Percentiles rank a stretch among this genome's conserved stretches.
These are phyloP conservation scores for Zymoseptoria tritici DNA, from an alignment of 2,329 filamentous ascomycete species.

Conservation along the genomic window DNA sequence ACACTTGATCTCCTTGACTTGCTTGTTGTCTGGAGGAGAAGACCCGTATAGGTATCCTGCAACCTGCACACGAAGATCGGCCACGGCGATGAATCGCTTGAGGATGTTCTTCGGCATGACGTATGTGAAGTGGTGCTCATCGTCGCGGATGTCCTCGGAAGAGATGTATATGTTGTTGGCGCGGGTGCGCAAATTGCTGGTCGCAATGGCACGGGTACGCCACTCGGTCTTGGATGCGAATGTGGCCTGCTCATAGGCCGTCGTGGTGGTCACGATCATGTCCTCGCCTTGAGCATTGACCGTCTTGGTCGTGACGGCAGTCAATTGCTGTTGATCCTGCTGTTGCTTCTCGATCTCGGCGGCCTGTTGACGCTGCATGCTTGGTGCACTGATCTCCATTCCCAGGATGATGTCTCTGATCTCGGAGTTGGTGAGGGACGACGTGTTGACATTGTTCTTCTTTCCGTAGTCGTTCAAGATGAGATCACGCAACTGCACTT, in stretches of 20 bases:
- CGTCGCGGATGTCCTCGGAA: constrained; percentile 83
- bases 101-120: constrained; percentile 99
- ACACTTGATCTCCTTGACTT: constrained; percentile 93
- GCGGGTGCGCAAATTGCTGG: constrained; percentile 85
- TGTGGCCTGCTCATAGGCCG: constrained; percentile 93
- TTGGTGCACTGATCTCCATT: constrained; percentile 98
- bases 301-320: constrained; percentile 95
- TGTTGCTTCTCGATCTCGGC: constrained; percentile 99
- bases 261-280: constrained; percentile 96
- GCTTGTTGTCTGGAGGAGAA: constrained; percentile 87
- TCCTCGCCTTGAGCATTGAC: constrained; percentile 96
- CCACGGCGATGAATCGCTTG: constrained; percentile 96
- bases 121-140: constrained; percentile 84
- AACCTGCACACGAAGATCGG: constrained; percentile 92
- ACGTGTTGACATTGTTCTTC: constrained; percentile 99
- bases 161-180: constrained; percentile 99
- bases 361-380: constrained; percentile 95
- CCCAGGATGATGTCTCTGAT: constrained; percentile 96
- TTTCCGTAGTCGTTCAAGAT: constrained; percentile 98
- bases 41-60: constrained; percentile 91
- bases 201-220: constrained; percentile 93
- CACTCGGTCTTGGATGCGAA: constrained; percentile 99
- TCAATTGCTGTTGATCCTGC: constrained; percentile 91
- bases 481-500: constrained; percentile 87
- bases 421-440: constrained; percentile 91